Base-by-base conservation (phyloP, 2,329 filamentous ascomycete species). In the Botrytis hyacinthi region DNA sequence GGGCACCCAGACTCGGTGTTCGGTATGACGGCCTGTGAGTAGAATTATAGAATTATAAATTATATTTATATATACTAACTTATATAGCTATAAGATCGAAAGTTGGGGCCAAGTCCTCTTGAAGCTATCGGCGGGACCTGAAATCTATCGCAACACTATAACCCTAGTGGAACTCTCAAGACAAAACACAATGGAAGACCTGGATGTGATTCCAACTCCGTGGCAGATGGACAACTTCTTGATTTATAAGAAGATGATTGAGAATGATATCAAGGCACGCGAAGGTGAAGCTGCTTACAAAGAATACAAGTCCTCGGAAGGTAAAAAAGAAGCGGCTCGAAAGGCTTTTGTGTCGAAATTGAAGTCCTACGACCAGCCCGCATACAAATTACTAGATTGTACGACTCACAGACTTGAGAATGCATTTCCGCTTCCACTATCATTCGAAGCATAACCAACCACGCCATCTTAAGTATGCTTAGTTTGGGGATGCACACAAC, bases 11-110 rank as follows among this genome's bases (percentile, higher is more conserved):
- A 51, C 86, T 82, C 3, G 88, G 88, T 3, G 78, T 90, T 42
- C 82, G 88, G 74, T 90, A 89, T 75, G 88, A 90, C 77, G 88
- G 88, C 69, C 76, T 88, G 87, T 89, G 81, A 80, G 86, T 82
- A 35, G 1, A 12, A 10, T 40, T 10, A 40, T 40, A 37, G 37
- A 37, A 9, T 37, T 9, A 40, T 2, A 40, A 9, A 40, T 40
- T 40, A 12, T 20, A 44, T 44, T 10, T 35, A n/a, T 32, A 40
- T 9, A 37, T 60, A 65, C 74, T 77, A 37, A 76, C 42, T 18
- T 37, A 22, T 22, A 20, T 54, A 73, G 72, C 35, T 88, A 88
- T 78, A 84, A 79, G 4, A 81, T 89, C 61, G 80, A 81, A 46
- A 83, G 84, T 73, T 88, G 87, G 76, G 83, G 85, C 10, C 81